phyloP scores from a whole-genome alignment of 2,329 filamentous ascomycete genomes.

The Ploettnerulaceae sp. region DNA sequence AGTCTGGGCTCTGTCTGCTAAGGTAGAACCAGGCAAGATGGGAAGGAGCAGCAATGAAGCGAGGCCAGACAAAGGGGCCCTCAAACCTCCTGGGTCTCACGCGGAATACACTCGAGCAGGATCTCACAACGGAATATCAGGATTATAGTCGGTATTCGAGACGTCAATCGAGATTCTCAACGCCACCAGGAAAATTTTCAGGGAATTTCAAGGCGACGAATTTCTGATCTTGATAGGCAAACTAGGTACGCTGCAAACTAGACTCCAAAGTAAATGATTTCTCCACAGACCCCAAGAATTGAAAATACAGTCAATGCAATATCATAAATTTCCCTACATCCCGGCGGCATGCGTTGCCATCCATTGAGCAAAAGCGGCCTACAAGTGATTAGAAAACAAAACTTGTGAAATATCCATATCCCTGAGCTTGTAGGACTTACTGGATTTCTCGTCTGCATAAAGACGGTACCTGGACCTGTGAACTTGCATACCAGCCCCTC shows the following conservation, averaged over 20 bases:
- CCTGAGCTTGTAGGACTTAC: conserved; percentile 39
- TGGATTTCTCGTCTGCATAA: conserved; percentile 87
- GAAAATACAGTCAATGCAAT: neutral
- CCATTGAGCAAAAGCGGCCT: conserved; percentile 31
- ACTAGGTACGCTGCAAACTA: conserved; percentile 5
- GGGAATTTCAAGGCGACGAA: no score
- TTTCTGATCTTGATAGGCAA: no score
- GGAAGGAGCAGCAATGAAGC: neutral
- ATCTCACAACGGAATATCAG: no score
- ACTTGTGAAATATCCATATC: neutral
- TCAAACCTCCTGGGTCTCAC: no score
- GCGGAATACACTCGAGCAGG: no score
- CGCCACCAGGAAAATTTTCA: no score
- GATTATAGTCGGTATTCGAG: conserved; percentile 3
- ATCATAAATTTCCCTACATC: conserved; percentile 12
- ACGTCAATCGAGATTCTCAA: no score
- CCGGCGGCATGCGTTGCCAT: conserved; percentile 27
- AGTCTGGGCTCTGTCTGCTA: neutral
- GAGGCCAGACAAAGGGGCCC: neutral
- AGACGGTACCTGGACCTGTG: conserved; percentile 83
- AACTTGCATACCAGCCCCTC: conserved; percentile 96
- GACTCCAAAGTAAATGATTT: conserved; percentile 7
- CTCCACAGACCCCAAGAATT: neutral
- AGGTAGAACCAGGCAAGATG: neutral
- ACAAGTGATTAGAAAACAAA: neutral